Conservation (phyloP, 2,329 filamentous ascomycete genomes). For the Teratosphaeria viscida region DNA sequence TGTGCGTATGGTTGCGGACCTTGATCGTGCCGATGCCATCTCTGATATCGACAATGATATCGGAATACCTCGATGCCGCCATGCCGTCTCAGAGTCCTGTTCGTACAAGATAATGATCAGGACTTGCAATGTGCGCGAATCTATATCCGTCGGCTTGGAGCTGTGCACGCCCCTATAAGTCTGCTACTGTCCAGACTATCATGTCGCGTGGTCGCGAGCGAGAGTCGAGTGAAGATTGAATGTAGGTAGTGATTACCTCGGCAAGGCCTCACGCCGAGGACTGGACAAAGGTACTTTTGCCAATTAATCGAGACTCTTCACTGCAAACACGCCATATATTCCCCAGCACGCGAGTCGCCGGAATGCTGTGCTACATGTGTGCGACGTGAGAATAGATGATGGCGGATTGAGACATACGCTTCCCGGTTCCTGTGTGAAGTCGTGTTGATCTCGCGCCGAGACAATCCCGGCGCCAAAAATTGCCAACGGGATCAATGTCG, state of each 20-base stretch:
- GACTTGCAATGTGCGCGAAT: neutral
- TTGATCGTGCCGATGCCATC: slow-evolving; percentile 19
- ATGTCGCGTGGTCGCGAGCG: neutral
- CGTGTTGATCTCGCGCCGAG: neutral
- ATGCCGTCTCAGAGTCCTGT: neutral
- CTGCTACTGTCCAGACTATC: neutral
- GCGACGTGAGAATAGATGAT: too few species aligned
- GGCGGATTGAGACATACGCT: too few species aligned
- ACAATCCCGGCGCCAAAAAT: neutral
- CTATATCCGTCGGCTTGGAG: neutral
- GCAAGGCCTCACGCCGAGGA: neutral
- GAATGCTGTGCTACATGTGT: too few species aligned
- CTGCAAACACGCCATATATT: too few species aligned
- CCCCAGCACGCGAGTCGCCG: too few species aligned
- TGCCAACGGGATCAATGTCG: neutral
- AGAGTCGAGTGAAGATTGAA: neutral
- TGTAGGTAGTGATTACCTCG: neutral
- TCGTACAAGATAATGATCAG: neutral
- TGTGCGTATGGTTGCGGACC: slow-evolving; percentile 1
- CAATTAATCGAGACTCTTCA: too few species aligned
- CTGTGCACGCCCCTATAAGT: neutral
- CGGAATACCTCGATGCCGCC: slow-evolving; percentile 10
- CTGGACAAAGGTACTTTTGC: too few species aligned
- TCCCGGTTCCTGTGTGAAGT: too few species aligned
- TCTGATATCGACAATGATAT: slow-evolving; percentile 15